Conservation (phyloP, 1,284 basidiomycete genomes). For the Leccinum fallax region DNA sequence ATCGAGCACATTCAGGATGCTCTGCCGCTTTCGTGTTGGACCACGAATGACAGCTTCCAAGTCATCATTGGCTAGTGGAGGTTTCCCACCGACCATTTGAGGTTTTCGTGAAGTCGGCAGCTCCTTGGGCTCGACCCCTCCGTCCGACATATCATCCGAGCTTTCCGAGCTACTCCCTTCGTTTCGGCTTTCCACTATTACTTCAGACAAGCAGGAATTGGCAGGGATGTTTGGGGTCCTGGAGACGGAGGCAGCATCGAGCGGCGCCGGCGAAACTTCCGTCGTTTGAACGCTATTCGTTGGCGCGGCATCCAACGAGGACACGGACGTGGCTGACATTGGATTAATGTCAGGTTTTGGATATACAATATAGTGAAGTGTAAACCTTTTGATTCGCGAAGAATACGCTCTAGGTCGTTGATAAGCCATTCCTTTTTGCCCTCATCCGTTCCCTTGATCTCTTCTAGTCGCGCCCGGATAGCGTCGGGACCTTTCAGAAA, state of each 20-base stretch:
- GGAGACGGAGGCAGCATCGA: constrained; percentile 1
- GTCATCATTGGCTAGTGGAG: constrained; percentile 36
- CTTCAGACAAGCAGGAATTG: constrained; percentile 32
- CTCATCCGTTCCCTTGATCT: constrained; percentile 33
- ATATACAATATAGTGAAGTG: neutral
- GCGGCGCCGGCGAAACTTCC: neutral
- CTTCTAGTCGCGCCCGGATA: constrained; percentile 43
- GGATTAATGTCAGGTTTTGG: constrained; percentile 3
- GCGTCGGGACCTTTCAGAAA: constrained; percentile 40
- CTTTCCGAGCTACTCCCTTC: constrained; percentile 40
- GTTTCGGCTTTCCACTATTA: constrained; percentile 33
- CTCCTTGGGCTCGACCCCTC: constrained; percentile 8
- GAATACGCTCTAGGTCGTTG: constrained; percentile 38
- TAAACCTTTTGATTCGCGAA: constrained; percentile 24
- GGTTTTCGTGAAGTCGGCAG: constrained; percentile 1
- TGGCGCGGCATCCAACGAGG: neutral
- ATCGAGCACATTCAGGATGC: constrained; percentile 21
- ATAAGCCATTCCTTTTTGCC: constrained; percentile 35
- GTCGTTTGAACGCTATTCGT: neutral
- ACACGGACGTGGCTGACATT: constrained; percentile 2
- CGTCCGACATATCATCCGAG: constrained; percentile 25
- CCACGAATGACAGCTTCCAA: constrained; percentile 53
- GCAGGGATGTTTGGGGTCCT: constrained; percentile 22
- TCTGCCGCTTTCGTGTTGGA: constrained; percentile 34
- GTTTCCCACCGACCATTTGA: constrained; percentile 4